Conservation (phyloP, 148 eudicot species). For the Fagopyrum tataricum region DNA sequence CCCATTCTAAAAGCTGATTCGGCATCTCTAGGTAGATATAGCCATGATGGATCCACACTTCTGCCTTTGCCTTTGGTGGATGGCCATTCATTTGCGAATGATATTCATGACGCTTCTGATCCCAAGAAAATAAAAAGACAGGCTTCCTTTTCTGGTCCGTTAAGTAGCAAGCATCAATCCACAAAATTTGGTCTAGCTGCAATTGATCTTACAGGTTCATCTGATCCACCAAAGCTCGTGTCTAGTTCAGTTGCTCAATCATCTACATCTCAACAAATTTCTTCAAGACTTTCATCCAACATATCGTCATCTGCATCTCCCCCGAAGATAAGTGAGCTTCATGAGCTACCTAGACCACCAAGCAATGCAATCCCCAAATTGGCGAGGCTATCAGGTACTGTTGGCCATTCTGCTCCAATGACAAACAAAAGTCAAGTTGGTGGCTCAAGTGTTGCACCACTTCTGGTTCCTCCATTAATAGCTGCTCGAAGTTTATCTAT, state of each 20-base stretch:
- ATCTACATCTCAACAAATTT: constrained; percentile 33
- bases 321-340: constrained; percentile 88
- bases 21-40: constrained; percentile 28
- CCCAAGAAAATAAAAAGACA: constrained; percentile 52
- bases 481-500: constrained; percentile 77
- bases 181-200: constrained; percentile 35
- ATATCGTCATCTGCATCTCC: constrained; percentile 62
- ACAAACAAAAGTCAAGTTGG: constrained; percentile 33
- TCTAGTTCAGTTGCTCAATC: constrained; percentile 45
- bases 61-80: constrained; percentile 49
- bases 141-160: constrained; percentile 74
- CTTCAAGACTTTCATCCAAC: constrained; percentile 31
- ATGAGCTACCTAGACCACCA: constrained; percentile 97
- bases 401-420: constrained; percentile 62
- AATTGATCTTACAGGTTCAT: constrained; percentile 48
- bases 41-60: constrained; percentile 29
- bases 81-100: constrained; percentile 41
- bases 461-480: constrained; percentile 68
- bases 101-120: constrained; percentile 37
- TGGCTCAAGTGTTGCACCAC: constrained; percentile 46
- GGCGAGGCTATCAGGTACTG: constrained; percentile 25
- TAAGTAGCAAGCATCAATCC: constrained; percentile 53
- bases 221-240: constrained; percentile 37
- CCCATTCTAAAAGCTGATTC: constrained; percentile 24
- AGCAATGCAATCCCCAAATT: constrained; percentile 40